Conservation (phyloP, 495 filamentous ascomycete species). For the Podospora pseudocomata region DNA sequence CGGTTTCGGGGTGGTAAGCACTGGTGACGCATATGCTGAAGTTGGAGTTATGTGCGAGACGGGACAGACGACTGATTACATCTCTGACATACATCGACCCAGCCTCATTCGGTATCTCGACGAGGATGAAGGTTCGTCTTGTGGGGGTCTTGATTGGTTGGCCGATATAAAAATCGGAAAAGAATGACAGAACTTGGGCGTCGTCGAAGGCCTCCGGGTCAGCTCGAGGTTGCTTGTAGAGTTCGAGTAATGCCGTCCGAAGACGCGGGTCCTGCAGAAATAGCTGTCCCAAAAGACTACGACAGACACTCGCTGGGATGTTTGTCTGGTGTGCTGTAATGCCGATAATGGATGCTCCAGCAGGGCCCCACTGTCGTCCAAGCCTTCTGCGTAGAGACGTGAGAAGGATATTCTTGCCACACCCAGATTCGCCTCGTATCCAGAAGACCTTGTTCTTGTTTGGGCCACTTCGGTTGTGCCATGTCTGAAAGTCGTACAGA, state of each 20-base stretch:
- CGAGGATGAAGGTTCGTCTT: conserved; percentile 35
- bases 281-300: conserved; percentile 35
- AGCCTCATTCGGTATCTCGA: conserved; percentile 34
- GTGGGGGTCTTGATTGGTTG: conserved; percentile 26
- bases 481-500: conserved; percentile 33
- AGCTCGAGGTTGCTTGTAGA: conserved; percentile 21
- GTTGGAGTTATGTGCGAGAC: conserved; percentile 36
- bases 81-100: conserved; percentile 31
- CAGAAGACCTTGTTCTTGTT: conserved; percentile 36
- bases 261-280: conserved; percentile 34
- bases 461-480: conserved; percentile 34
- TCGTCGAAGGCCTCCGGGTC: conserved; percentile 27
- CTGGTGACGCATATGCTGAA: conserved; percentile 39
- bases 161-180: conserved; percentile 37
- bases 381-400: conserved; percentile 28
- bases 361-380: conserved; percentile 32
- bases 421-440: conserved; percentile 35
- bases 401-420: conserved; percentile 36
- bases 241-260: conserved; percentile 23
- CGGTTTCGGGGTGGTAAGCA: conserved; percentile 25
- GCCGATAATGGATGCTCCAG: conserved; percentile 32
- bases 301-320: conserved; percentile 31
- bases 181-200: conserved; percentile 32
- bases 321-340: conserved; percentile 22
- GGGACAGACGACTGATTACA: conserved; percentile 29